A percentile compares a stretch with the other conserved stretches of the same genome.
phyloP scores from a whole-genome alignment of 1,284 basidiomycete species.

The Inonotus obliquus region DNA sequence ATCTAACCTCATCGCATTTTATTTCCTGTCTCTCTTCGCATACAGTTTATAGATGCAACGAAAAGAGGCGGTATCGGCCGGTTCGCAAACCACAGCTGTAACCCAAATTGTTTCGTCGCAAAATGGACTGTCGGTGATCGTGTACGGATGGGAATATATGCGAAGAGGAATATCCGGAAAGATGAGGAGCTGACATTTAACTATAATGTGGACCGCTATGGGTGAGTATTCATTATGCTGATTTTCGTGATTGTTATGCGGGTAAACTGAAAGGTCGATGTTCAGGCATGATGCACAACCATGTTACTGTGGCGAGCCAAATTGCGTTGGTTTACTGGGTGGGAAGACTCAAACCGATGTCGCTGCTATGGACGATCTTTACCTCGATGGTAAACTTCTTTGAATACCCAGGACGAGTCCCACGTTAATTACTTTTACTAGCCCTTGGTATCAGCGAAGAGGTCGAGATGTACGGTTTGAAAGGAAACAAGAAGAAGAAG shows the following conservation, averaged over 20 bases:
- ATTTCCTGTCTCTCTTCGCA: background rate
- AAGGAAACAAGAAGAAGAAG: conserved; percentile 89
- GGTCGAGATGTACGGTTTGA: conserved; percentile 74
- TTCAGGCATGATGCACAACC: conserved; percentile 88
- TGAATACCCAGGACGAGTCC: conserved; percentile 1
- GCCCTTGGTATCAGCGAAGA: conserved; percentile 96
- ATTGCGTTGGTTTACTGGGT: conserved; percentile 94
- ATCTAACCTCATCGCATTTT: background rate
- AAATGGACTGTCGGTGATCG: conserved; percentile 95
- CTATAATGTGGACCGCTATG: conserved; percentile 99
- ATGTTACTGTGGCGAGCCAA: conserved; percentile 95
- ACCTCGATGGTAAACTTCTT: conserved; percentile 76
- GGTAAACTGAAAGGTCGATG: background rate
- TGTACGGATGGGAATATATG: conserved; percentile 98
- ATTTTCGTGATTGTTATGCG: background rate
- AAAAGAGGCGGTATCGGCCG: conserved; percentile 95
- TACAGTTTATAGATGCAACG: conserved; percentile 95
- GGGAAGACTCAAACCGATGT: conserved; percentile 99
- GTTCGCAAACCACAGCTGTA: conserved; percentile 98
- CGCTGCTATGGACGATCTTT: conserved; percentile 89
- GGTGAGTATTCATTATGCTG: conserved; percentile 43
- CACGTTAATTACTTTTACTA: conserved; percentile 29
- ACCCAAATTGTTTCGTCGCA: conserved; percentile 97
- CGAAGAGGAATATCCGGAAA: conserved; percentile 76
- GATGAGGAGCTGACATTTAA: conserved; percentile 98